A percentile compares a stretch with the other conserved stretches of the same genome.
These are phyloP conservation scores for Capillidium heterosporum DNA, from an alignment of 371 early-diverging fungal species.

Conservation along the genomic window DNA sequence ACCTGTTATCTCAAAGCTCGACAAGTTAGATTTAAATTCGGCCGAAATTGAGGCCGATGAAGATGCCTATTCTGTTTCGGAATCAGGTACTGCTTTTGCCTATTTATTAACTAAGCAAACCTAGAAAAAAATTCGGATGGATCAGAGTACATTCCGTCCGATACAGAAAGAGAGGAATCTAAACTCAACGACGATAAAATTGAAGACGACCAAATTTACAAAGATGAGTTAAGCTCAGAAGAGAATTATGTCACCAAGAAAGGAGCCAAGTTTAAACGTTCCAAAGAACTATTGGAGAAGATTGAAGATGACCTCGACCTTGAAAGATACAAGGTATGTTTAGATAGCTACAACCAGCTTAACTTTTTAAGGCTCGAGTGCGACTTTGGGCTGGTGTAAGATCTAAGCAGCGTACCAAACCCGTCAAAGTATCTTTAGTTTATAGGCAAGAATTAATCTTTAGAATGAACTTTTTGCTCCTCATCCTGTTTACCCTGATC, in stretches of 20 bases:
- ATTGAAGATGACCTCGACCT: background rate
- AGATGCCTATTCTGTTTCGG: no score
- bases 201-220: no score
- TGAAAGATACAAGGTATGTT: background rate
- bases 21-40: no score
- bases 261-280: background rate
- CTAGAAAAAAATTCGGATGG: no score
- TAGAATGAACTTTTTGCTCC: slow-evolving; percentile 14
- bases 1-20: no score
- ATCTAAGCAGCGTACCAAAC: background rate
- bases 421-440: no score
- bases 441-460: background rate
- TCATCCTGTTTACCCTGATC: slow-evolving; percentile 39
- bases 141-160: slow-evolving; percentile 1
- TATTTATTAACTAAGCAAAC: no score
- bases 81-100: no score
- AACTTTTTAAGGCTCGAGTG: background rate
- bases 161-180: slow-evolving; percentile 5
- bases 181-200: no score
- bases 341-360: background rate
- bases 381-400: background rate
- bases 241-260: background rate
- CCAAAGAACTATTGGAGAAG: background rate
- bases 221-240: slow-evolving; percentile 9
- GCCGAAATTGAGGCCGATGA: no score